Conservation (phyloP, 2,329 filamentous ascomycete genomes). For the Emmonsiellopsis sp. region DNA sequence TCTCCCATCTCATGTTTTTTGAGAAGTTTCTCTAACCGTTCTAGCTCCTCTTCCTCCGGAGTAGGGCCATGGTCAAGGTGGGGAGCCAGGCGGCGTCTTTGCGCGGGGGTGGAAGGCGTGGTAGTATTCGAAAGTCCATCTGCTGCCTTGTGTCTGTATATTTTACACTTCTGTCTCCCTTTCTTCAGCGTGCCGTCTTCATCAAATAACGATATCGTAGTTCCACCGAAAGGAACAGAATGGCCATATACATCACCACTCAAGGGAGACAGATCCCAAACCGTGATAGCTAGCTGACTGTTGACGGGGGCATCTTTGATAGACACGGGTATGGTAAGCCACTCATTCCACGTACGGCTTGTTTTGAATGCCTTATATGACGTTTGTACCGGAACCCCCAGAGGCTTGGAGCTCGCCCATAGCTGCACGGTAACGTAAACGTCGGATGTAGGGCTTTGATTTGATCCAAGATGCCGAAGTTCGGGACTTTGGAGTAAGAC, state of each 20-base stretch:
- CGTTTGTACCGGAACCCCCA: constrained; percentile 87
- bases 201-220: constrained; percentile 86
- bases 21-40: constrained; percentile 77
- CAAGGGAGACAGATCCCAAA: constrained; percentile 87
- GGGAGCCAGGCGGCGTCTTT: constrained; percentile 43
- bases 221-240: constrained; percentile 86
- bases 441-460: constrained; percentile 72
- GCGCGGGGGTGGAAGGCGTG: constrained; percentile 61
- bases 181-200: constrained; percentile 83
- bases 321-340: constrained; percentile 77
- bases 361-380: constrained; percentile 83
- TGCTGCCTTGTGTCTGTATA: constrained; percentile 72
- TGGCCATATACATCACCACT: constrained; percentile 64
- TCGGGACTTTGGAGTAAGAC: constrained; percentile 69
- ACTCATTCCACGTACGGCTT: constrained; percentile 76
- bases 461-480: constrained; percentile 78
- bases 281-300: constrained; percentile 77
- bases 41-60: constrained; percentile 75
- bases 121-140: constrained; percentile 73
- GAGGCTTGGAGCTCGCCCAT: constrained; percentile 90
- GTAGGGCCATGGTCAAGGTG: constrained; percentile 38
- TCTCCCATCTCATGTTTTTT: constrained; percentile 99
- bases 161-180: constrained; percentile 79
- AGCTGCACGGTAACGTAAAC: constrained; percentile 88
- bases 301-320: constrained; percentile 75